Evolutionary conservation across 2,329 filamentous ascomycete genomes (phyloP).

Genomic region (Madurella mycetomatis): DNA sequence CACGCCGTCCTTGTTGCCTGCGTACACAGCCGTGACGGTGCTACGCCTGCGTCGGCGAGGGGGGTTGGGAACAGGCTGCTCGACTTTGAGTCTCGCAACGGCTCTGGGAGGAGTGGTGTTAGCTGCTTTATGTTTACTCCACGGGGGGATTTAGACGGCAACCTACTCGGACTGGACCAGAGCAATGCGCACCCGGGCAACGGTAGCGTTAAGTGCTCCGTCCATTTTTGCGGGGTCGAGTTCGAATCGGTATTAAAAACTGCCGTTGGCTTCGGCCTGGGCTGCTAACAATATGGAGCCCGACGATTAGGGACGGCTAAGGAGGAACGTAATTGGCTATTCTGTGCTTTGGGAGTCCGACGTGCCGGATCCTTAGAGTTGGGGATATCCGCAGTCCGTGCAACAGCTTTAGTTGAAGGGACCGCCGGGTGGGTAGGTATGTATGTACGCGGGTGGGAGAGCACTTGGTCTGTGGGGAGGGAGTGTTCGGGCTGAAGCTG

Average conservation of each 20-base stretch:
- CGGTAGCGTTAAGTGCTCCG: constrained; percentile 38
- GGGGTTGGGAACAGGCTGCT: constrained; percentile 11
- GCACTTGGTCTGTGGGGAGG: background rate
- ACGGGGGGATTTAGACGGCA: background rate
- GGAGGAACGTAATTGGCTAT: background rate
- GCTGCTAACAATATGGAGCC: background rate
- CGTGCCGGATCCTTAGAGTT: constrained; percentile 12
- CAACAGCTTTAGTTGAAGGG: background rate
- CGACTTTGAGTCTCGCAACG: constrained; percentile 18
- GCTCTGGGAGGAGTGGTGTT: constrained; percentile 13
- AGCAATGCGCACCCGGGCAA: constrained; percentile 46
- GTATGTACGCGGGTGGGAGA: background rate
- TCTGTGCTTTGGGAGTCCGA: background rate
- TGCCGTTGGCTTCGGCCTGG: background rate
- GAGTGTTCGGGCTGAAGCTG: background rate
- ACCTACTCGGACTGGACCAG: constrained; percentile 46
- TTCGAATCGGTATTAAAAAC: background rate
- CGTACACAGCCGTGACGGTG: constrained; percentile 25
- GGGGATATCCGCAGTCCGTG: constrained; percentile 33
- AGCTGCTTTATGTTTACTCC: background rate
- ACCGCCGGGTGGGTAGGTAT: background rate
- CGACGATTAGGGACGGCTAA: background rate
- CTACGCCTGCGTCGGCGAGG: constrained; percentile 21
- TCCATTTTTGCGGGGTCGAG: constrained; percentile 28
- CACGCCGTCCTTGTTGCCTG: constrained; percentile 20